Evolutionary conservation across 495 filamentous ascomycete genomes (phyloP), one percentile per base, ranked within the genome.

Genomic region (Achaetomiella virescens): DNA sequence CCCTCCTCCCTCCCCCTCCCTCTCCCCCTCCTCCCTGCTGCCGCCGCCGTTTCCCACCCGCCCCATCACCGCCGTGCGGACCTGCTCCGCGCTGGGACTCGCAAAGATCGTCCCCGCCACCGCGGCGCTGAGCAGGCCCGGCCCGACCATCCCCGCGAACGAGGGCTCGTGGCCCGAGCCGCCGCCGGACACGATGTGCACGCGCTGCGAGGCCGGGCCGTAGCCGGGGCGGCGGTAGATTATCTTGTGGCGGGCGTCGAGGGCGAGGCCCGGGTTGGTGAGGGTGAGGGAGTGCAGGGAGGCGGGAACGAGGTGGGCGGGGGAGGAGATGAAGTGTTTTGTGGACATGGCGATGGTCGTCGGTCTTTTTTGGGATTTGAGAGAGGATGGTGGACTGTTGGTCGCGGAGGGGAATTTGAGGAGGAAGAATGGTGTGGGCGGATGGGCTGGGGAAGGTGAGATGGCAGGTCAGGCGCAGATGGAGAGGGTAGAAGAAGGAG

Each of bases 101-200:
- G 93, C 93, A 64, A 98, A 98, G 68, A 98, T 95, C 1, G 90
- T 91, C 1, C 93, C 93, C 0, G 91, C 89, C 10, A 95, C 91
- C 1, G 88, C 86, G 46, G 87, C 92, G 48, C 84, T 84, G 20
- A 97, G 81, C n/a, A 96, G 69, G 47, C 92, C 93, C 1, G 69
- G 62, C 14, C 82, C 82, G 35, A 85, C 82, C 60, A 83, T 78
- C 55, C 74, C 85, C 2, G 88, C 82, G 66, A 96, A 97, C 54
- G 86, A 86, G 29, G 93, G 93, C 66, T 98, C 93, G 63, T 98
- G 93, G 60, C 93, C 93, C 21, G 85, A 87, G 29, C 93, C 93
- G 54, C 93, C 93, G 61, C 93, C 93, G 17, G 87, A 90, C 55
- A 98, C 78, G 64, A 97, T 77, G 33, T 88, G 86, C 46, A 96